These are phyloP conservation scores for Phytophthora kernoviae DNA, from an alignment of 352 stramenopile genomes.

Conservation along the genomic window DNA sequence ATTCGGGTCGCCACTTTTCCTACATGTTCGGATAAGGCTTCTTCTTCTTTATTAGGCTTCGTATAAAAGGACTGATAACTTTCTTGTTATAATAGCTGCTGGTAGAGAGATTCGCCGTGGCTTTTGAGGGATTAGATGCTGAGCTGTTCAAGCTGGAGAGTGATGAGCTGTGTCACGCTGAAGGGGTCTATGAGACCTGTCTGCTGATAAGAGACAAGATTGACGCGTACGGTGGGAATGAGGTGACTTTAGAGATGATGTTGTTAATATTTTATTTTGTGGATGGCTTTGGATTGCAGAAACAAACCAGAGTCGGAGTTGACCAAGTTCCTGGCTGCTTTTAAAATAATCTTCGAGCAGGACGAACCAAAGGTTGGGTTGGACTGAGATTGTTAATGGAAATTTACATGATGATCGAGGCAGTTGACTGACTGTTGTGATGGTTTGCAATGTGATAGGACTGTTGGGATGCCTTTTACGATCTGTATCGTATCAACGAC, in stretches of 20 bases:
- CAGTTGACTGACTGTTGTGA: neutral
- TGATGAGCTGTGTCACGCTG: constrained; percentile 61
- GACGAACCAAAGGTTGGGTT: constrained; percentile 61
- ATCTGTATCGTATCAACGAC: constrained; percentile 43
- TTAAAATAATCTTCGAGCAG: constrained; percentile 56
- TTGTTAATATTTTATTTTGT: constrained; percentile 2
- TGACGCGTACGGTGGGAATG: constrained; percentile 38
- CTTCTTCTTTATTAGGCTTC: neutral
- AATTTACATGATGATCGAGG: neutral
- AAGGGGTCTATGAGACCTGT: constrained; percentile 63
- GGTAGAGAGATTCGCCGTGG: constrained; percentile 61
- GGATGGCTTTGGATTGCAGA: constrained; percentile 5
- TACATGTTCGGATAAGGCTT: constrained; percentile 51
- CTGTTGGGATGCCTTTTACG: constrained; percentile 58
- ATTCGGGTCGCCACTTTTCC: constrained; percentile 63
- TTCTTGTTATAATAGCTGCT: constrained; percentile 41
- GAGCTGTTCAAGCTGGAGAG: constrained; percentile 77
- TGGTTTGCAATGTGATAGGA: constrained; percentile 30
- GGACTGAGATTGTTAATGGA: neutral
- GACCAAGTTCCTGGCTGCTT: constrained; percentile 50
- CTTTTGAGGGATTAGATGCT: constrained; percentile 52
- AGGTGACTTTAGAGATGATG: neutral
- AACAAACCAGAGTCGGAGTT: constrained; percentile 34
- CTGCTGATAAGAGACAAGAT: constrained; percentile 50
- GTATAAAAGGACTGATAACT: neutral